phyloP scores from a whole-genome alignment of 163 green algal genomes.

The Chloromonas sp. region DNA sequence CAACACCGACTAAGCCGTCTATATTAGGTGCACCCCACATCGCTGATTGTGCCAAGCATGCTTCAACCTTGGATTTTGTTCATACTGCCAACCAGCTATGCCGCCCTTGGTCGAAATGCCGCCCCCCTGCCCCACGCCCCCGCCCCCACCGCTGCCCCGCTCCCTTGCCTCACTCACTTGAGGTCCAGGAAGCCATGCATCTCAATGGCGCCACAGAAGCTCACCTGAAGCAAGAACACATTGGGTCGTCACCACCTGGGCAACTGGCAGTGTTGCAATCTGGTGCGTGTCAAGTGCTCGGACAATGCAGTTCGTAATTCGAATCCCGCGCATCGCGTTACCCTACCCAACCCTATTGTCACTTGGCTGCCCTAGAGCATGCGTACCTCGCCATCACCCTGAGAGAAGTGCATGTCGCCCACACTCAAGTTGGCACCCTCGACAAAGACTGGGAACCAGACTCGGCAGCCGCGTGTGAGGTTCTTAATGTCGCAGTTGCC shows the following conservation, averaged over 20 bases:
- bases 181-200: conserved; percentile 70
- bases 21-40: too few relatives aligned
- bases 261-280: too few relatives aligned
- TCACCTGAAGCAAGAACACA: conserved; percentile 45
- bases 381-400: conserved; percentile 72
- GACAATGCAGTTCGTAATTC: too few relatives aligned
- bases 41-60: too few relatives aligned
- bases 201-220: conserved; percentile 75
- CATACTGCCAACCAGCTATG: too few relatives aligned
- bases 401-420: conserved; percentile 74
- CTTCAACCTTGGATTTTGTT: too few relatives aligned
- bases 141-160: neutral
- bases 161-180: conserved; percentile 39
- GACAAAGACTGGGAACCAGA: conserved; percentile 78
- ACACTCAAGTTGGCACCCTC: conserved; percentile 68
- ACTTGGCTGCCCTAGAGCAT: neutral
- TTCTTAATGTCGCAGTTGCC: conserved; percentile 84
- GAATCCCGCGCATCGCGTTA: too few relatives aligned
- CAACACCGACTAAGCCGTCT: too few relatives aligned
- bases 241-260: too few relatives aligned
- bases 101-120: neutral
- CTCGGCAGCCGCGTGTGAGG: conserved; percentile 55
- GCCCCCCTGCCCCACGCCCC: neutral
- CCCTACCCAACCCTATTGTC: too few relatives aligned
- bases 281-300: too few relatives aligned